These are phyloP conservation scores for Arthrobotrys pseudoclavata DNA, from an alignment of 2,329 filamentous ascomycete genomes.

Conservation along the genomic window DNA sequence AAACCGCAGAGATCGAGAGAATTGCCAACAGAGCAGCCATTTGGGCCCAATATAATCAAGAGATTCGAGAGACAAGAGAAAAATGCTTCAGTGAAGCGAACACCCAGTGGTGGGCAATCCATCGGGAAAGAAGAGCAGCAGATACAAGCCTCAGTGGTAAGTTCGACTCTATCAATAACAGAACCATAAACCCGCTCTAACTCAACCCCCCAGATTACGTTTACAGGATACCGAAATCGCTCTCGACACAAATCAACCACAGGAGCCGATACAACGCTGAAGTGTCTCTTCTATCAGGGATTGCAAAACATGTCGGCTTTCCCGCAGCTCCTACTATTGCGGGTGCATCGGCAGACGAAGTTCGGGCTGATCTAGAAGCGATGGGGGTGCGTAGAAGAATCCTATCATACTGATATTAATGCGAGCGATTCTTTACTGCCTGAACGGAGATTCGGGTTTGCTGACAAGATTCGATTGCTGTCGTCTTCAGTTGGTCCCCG, in stretches of 20 bases:
- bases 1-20: constrained; percentile 79
- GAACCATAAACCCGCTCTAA: constrained; percentile 18
- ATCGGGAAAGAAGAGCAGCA: constrained; percentile 79
- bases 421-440: constrained; percentile 61
- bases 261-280: constrained; percentile 95
- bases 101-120: constrained; percentile 91
- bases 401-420: constrained; percentile 65
- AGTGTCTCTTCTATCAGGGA: constrained; percentile 87
- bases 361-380: constrained; percentile 87
- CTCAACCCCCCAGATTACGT: constrained; percentile 79
- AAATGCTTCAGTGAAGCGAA: constrained; percentile 83
- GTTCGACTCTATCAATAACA: not conserved
- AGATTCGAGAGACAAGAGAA: constrained; percentile 85
- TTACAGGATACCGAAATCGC: constrained; percentile 82
- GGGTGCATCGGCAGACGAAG: constrained; percentile 78
- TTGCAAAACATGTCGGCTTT: constrained; percentile 96
- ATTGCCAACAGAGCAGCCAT: constrained; percentile 87
- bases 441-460: constrained; percentile 59
- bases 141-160: constrained; percentile 63
- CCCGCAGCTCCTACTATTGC: constrained; percentile 90
- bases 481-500: constrained; percentile 60
- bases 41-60: constrained; percentile 91
- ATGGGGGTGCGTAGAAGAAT: constrained; percentile 79
- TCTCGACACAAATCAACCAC: constrained; percentile 82
- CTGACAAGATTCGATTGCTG: constrained; percentile 59